Evolutionary conservation across 306 rosid genomes (phyloP), one percentile per base, ranked within the genome.

Genomic region (Castanopsis chinensis): DNA sequence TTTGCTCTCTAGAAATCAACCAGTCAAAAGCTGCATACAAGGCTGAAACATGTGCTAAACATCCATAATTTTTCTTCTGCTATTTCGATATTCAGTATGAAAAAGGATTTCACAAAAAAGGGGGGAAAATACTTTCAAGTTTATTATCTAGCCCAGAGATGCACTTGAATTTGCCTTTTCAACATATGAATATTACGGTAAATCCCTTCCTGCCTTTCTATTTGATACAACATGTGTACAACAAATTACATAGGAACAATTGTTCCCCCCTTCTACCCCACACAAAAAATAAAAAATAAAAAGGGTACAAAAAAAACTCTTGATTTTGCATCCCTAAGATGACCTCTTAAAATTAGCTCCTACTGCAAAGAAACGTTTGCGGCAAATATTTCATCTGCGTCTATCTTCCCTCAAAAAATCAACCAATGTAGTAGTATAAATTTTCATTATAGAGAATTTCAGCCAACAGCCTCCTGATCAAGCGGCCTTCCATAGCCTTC

Each of bases 321-420:
- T 35, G 59, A 10, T 63, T 73, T 21, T 63, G 82, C 78, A 68
- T 12, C 56, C 63, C 57, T 72, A 67, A 69, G 30, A 57, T 89
- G 85, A 70, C 67, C 77, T 49, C 72, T 27, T 23, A 72, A 71
- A 55, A 58, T 56, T 76, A 35, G 81, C 83, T 74, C 79, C 53
- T 69, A 56, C 78, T 72, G 82, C 79, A 75, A 78, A 86, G 80
- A 79, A 28, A 84, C 51, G 28, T 76, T 63, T 53, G 59, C 83
- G n/a, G 57, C 86, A 51, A 45, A 65, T 52, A 72, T 67, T 72
- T 72, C 72, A 60, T 71, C 72, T 28, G 57, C 72, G 76, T 68
- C 60, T 53, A 49, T 61, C 27, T 59, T 67, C 68, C 72, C 79
- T 73, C 72, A 74, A 84, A 82, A 70, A 69, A 80, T 79, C 84